Percentiles rank a stretch among this genome's conserved stretches.
These are phyloP conservation scores for Chimonanthus praecox DNA, from an alignment of 164 flowering plant genomes.

Conservation along the genomic window DNA sequence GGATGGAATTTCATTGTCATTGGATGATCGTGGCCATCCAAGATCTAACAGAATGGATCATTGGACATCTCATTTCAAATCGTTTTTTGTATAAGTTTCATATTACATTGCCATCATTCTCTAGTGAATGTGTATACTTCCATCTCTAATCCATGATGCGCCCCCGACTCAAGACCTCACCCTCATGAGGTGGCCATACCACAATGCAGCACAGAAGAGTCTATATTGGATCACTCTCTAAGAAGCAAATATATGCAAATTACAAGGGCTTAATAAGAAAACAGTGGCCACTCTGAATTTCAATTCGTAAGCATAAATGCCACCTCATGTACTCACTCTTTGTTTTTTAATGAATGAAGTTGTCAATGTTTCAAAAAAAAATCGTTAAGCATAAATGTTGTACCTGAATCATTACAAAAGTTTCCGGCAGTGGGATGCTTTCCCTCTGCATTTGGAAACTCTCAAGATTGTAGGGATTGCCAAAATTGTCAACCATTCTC, in stretches of 20 bases:
- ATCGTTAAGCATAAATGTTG: neutral
- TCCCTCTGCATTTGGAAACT: conserved; percentile 8
- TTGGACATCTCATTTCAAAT: too few species aligned
- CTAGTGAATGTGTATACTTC: too few species aligned
- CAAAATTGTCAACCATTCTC: conserved; percentile 16
- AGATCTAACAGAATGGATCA: too few species aligned
- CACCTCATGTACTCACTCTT: neutral
- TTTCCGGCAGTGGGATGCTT: conserved; percentile 15
- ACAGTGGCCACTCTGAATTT: neutral
- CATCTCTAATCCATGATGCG: too few species aligned
- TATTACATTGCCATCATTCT: too few species aligned
- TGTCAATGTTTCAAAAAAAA: neutral
- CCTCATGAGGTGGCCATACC: too few species aligned
- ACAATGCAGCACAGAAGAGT: too few species aligned
- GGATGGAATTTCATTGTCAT: too few species aligned
- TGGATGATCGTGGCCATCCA: too few species aligned
- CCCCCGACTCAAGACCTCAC: too few species aligned
- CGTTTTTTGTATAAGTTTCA: too few species aligned
- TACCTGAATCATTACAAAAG: conserved; percentile 25
- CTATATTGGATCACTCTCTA: neutral
- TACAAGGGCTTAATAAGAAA: neutral
- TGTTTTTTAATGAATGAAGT: too few species aligned
- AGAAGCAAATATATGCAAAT: neutral
- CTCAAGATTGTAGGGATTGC: conserved; percentile 5
- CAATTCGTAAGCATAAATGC: neutral